A percentile compares a stretch with the other conserved stretches of the same genome.
These are phyloP conservation scores for Parathielavia hyrcaniae DNA, from an alignment of 495 filamentous ascomycete genomes.

Conservation along the genomic window DNA sequence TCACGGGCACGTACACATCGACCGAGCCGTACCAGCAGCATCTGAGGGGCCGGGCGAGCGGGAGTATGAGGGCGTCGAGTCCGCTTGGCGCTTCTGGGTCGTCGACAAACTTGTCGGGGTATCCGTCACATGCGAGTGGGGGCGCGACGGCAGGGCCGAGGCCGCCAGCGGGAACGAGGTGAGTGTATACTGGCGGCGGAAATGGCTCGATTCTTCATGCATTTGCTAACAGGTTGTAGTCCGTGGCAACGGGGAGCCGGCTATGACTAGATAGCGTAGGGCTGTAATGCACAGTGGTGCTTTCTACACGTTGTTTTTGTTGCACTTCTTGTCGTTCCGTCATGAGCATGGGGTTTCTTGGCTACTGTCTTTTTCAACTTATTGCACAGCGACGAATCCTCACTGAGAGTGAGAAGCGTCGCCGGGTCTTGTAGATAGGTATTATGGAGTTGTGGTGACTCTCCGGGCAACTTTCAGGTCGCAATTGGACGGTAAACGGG, in stretches of 20 bases:
- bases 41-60: conserved; percentile 19
- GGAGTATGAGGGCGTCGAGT: conserved; percentile 25
- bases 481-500: not conserved
- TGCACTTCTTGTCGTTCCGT: not conserved
- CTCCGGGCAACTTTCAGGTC: too few species aligned
- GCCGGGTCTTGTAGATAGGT: conserved; percentile 4
- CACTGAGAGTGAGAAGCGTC: not conserved
- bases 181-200: conserved; percentile 15
- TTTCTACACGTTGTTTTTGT: not conserved
- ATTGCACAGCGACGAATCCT: too few species aligned
- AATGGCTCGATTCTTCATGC: not conserved
- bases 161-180: conserved; percentile 37
- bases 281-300: not conserved
- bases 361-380: not conserved
- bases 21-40: conserved; percentile 5
- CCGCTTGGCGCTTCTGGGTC: conserved; percentile 21
- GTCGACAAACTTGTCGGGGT: conserved; percentile 8
- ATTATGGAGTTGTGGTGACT: too few species aligned
- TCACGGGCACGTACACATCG: conserved; percentile 10
- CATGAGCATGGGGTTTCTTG: not conserved
- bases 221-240: conserved; percentile 25
- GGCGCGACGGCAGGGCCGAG: conserved; percentile 10
- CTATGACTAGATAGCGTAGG: conserved; percentile 37
- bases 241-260: conserved; percentile 53
- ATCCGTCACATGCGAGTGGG: not conserved